Conservation (phyloP, 768 basidiomycete genomes). For the Boletus subparvulus region DNA sequence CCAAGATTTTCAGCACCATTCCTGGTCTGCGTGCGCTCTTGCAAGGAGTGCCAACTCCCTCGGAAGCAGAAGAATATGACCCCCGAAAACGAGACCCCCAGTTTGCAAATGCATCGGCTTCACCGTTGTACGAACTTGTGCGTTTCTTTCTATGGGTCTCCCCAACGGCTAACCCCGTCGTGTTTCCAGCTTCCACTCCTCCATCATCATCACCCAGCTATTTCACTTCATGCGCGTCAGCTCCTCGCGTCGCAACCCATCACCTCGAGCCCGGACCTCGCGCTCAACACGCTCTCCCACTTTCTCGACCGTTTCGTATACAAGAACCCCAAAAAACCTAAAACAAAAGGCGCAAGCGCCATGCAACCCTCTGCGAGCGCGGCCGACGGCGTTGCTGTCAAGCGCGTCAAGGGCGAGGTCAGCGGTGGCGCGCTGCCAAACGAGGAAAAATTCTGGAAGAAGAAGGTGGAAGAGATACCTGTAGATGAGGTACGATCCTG, state of each 20-base stretch:
- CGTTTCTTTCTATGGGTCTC: slow-evolving; percentile 25
- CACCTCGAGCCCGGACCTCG: slow-evolving; percentile 83
- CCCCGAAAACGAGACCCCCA: slow-evolving; percentile 88
- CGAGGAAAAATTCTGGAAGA: slow-evolving; percentile 70
- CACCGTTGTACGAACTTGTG: slow-evolving; percentile 90
- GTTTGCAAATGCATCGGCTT: slow-evolving; percentile 75
- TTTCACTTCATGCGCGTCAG: slow-evolving; percentile 83
- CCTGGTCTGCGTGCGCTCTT: slow-evolving; percentile 48
- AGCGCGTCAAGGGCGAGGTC: slow-evolving; percentile 64
- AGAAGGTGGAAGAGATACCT: slow-evolving; percentile 67
- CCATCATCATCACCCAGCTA: slow-evolving; percentile 86
- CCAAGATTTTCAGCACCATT: slow-evolving; percentile 50
- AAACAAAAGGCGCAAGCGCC: slow-evolving; percentile 75
- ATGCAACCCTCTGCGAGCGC: slow-evolving; percentile 91
- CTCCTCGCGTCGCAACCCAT: slow-evolving; percentile 71
- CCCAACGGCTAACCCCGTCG: not conserved
- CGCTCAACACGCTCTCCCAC: slow-evolving; percentile 88
- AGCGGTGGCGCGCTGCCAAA: slow-evolving; percentile 58
- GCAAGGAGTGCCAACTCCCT: slow-evolving; percentile 32
- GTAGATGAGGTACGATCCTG: slow-evolving; percentile 70
- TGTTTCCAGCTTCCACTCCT: slow-evolving; percentile 66
- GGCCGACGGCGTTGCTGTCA: slow-evolving; percentile 64
- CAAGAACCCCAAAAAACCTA: slow-evolving; percentile 85
- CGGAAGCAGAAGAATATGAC: slow-evolving; percentile 59
- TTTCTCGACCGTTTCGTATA: slow-evolving; percentile 98